Evolutionary conservation across 768 basidiomycete genomes (phyloP).

Genomic region (Termitomyces sp.): DNA sequence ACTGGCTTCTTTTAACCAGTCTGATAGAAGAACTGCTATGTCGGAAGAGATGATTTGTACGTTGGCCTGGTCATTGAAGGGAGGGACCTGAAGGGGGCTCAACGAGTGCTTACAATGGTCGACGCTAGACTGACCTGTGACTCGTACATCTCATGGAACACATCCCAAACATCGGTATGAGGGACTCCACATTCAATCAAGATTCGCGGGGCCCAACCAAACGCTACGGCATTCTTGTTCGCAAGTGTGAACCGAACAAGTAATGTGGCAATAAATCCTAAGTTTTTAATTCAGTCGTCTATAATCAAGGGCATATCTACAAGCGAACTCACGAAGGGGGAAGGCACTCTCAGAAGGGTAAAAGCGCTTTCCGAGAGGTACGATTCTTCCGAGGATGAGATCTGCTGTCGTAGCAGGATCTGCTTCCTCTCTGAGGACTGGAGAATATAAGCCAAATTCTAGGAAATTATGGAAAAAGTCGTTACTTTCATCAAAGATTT

Average conservation of each 20-base stretch:
- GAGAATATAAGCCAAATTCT: not conserved
- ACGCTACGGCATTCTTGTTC: slow-evolving; percentile 48
- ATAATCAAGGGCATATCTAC: not conserved
- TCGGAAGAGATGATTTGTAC: slow-evolving; percentile 78
- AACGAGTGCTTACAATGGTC: not conserved
- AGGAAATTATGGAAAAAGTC: not conserved
- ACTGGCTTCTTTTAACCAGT: slow-evolving; percentile 77
- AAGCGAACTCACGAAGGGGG: slow-evolving; percentile 61
- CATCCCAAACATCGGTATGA: slow-evolving; percentile 77
- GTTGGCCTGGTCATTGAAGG: slow-evolving; percentile 76
- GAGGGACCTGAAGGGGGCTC: slow-evolving; percentile 51
- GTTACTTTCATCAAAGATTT: slow-evolving; percentile 77
- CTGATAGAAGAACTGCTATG: slow-evolving; percentile 71
- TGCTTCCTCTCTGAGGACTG: slow-evolving; percentile 53
- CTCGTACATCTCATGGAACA: slow-evolving; percentile 82
- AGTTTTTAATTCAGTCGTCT: not conserved
- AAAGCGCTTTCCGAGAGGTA: slow-evolving; percentile 77
- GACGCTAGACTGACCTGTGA: slow-evolving; percentile 58
- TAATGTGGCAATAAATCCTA: slow-evolving; percentile 72
- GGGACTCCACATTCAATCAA: slow-evolving; percentile 80
- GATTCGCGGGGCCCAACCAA: slow-evolving; percentile 80
- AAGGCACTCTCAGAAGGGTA: slow-evolving; percentile 90
- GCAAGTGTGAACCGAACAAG: slow-evolving; percentile 70
- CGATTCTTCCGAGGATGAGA: slow-evolving; percentile 54
- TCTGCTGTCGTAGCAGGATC: slow-evolving; percentile 52